Evolutionary conservation across 1,284 basidiomycete genomes (phyloP).

Genomic region (Boletus semigastroideus): DNA sequence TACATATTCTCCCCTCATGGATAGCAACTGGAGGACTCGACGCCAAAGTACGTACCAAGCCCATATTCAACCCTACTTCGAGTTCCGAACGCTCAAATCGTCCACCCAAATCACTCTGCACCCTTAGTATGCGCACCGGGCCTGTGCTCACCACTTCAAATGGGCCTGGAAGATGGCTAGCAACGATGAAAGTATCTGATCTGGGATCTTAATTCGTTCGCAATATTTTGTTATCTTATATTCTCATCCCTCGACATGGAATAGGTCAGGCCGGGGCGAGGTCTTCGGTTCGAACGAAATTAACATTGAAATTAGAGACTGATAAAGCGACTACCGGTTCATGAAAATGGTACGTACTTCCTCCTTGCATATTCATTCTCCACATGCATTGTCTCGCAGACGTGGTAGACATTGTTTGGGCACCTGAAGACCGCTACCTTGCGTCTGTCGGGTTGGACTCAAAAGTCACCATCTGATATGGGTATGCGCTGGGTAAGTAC

Average conservation of each 20-base stretch:
- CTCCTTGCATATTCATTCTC: background rate
- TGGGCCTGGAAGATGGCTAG: constrained; percentile 97
- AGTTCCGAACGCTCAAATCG: constrained; percentile 71
- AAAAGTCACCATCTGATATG: constrained; percentile 91
- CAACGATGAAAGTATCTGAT: constrained; percentile 95
- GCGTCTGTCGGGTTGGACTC: constrained; percentile 96
- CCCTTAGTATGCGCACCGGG: constrained; percentile 91
- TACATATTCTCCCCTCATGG: constrained; percentile 92
- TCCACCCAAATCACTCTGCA: constrained; percentile 89
- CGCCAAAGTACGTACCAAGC: constrained; percentile 91
- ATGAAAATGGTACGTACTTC: constrained; percentile 74
- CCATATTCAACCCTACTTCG: constrained; percentile 85
- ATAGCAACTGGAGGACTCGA: constrained; percentile 96
- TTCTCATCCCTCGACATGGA: constrained; percentile 1
- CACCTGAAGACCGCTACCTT: constrained; percentile 85
- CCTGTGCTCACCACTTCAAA: constrained; percentile 91
- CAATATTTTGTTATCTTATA: background rate
- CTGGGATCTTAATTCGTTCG: constrained; percentile 95
- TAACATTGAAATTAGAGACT: constrained; percentile 99
- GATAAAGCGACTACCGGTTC: constrained; percentile 86
- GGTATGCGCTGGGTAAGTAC: constrained; percentile 78
- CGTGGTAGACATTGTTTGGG: constrained; percentile 96
- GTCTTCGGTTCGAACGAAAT: constrained; percentile 92
- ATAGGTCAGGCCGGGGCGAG: constrained; percentile 77
- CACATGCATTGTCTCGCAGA: constrained; percentile 50